These are phyloP conservation scores for Lentinula lateritia DNA, from an alignment of 768 basidiomycete genomes.

Conservation along the genomic window DNA sequence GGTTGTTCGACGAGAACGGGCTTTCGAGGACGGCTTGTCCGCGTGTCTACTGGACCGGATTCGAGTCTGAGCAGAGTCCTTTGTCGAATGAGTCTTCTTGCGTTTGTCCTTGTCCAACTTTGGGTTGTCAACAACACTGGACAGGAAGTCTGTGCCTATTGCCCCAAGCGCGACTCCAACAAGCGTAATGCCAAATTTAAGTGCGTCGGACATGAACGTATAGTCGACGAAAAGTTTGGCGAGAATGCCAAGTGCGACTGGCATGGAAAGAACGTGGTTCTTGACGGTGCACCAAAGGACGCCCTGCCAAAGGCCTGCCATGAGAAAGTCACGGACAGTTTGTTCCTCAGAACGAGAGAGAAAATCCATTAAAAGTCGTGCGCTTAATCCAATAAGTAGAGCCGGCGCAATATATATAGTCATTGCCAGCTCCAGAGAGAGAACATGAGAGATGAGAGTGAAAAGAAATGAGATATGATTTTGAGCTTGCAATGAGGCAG, in stretches of 20 bases:
- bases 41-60: constrained; percentile 16
- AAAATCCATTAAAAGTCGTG: constrained; percentile 63
- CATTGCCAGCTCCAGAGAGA: constrained; percentile 8
- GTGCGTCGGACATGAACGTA: constrained; percentile 44
- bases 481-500: neutral
- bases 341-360: constrained; percentile 41
- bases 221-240: constrained; percentile 66
- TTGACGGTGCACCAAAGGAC: constrained; percentile 65
- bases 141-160: constrained; percentile 65
- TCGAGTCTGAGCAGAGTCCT: constrained; percentile 13
- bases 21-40: constrained; percentile 3
- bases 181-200: constrained; percentile 52
- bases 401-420: constrained; percentile 48
- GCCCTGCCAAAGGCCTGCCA: constrained; percentile 72
- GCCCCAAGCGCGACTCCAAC: constrained; percentile 67
- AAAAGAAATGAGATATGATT: neutral
- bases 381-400: constrained; percentile 69
- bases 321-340: constrained; percentile 53
- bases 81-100: constrained; percentile 20
- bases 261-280: constrained; percentile 46
- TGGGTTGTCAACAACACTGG: constrained; percentile 55
- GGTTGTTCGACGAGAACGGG: constrained; percentile 22
- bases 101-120: constrained; percentile 24
- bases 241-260: constrained; percentile 51
- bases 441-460: constrained; percentile 1